Base-by-base conservation (phyloP, 805 yeast genomes). In the Nakazawaea populi region DNA sequence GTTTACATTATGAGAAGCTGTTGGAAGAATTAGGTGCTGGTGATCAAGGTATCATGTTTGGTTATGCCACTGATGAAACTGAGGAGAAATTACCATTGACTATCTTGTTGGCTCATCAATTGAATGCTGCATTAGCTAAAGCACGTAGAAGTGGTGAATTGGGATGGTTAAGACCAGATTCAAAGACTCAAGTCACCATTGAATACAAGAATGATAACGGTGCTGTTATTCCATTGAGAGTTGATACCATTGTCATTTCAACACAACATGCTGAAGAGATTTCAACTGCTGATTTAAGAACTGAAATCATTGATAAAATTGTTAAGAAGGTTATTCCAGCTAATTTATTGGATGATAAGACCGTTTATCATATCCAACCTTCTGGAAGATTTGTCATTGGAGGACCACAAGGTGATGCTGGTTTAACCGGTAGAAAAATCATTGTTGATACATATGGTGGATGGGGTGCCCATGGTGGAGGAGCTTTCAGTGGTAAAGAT, bases 381-480 rank as follows among this genome's bases (percentile, higher is more conserved):
- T 90, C 98, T 58, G 99, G 99, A 64, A 87, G 98, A 77, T 94
- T 94, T 83, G 97, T 94, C 66, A 94, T 94, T 70, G 99, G 99
- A 79, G 99, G 99, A 73, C 99, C 99, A 63, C 99, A 94, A 77
- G 99, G 99, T 83, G 99, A 94, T 72, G 99, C 99, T 60, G 99
- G 99, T 81, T 79, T 94, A 70, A 94, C 99, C 62, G 99, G 99
- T 74, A 89, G 99, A 80, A 94, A 94, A 82, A 94, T 94, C 74
- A 94, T 94, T 67, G 99, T 94, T 70, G 99, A 94, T 76, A 96
- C 99, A 59, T 94, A 94, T 79, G 99, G 99, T 80, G 99, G 99
- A 68, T 95, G 99, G 95, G 97, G 99, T 76, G 98, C 99, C 68
- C 99, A 94, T 82, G 99, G 99, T 77, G 99, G 99, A 82, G 99